Conservation (phyloP, 805 yeast genomes). For the Lipomyces chichibuensis region DNA sequence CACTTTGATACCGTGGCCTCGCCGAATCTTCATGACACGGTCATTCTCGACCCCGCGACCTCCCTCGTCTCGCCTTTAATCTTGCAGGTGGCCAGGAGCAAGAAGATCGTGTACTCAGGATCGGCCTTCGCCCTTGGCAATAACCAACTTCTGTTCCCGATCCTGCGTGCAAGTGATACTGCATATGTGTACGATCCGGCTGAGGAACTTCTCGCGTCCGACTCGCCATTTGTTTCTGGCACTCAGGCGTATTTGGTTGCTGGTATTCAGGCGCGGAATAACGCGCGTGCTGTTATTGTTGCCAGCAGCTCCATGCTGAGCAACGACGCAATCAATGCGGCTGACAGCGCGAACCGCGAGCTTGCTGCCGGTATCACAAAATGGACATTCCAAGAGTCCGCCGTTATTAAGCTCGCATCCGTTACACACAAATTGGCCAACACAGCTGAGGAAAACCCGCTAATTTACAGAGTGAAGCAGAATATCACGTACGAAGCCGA, state of each 20-base stretch:
- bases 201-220: conserved; percentile 52
- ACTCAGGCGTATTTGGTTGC: conserved; percentile 74
- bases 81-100: conserved; percentile 29
- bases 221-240: conserved; percentile 73
- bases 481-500: conserved; percentile 55
- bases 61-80: conserved; percentile 29
- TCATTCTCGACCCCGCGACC: conserved; percentile 37
- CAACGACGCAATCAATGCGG: conserved; percentile 42
- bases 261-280: conserved; percentile 76
- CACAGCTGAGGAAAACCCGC: conserved; percentile 41
- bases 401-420: conserved; percentile 60
- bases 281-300: conserved; percentile 78
- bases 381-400: conserved; percentile 77
- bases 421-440: conserved; percentile 59
- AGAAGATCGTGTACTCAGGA: conserved; percentile 49
- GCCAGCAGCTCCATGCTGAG: conserved; percentile 66
- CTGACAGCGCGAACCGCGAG: conserved; percentile 42
- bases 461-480: conserved; percentile 73
- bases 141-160: conserved; percentile 69
- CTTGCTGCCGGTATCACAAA: conserved; percentile 53
- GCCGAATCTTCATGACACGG: conserved; percentile 37
- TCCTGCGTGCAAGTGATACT: conserved; percentile 66
- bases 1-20: conserved; percentile 39
- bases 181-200: conserved; percentile 54
- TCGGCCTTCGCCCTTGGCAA: conserved; percentile 72